Percentiles rank a stretch among this genome's conserved stretches.
These are phyloP conservation scores for Dioscorea alata DNA, from an alignment of 106 monocot genomes.

Conservation along the genomic window DNA sequence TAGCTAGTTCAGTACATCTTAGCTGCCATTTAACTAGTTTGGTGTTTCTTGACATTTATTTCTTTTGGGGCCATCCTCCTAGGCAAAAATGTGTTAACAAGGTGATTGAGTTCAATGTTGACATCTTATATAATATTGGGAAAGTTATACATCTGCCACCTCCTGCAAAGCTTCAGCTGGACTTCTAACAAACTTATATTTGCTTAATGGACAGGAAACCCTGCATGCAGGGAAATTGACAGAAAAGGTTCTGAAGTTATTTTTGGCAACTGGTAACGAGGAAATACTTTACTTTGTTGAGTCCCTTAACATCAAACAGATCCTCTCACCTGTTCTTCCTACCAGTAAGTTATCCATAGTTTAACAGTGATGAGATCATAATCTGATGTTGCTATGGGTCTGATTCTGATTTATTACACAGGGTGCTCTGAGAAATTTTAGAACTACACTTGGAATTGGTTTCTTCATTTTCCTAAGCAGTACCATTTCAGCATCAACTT, in stretches of 20 bases:
- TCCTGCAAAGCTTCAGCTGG: not conserved
- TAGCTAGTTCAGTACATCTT: not conserved
- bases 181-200: slow-evolving; percentile 4
- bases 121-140: not conserved
- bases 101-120: not conserved
- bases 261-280: slow-evolving; percentile 67
- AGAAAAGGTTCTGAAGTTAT: slow-evolving; percentile 82
- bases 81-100: too few relatives aligned
- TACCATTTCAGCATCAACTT: not conserved
- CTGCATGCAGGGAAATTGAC: slow-evolving; percentile 84
- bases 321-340: slow-evolving; percentile 64
- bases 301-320: slow-evolving; percentile 70
- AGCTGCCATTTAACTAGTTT: not conserved
- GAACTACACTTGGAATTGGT: not conserved
- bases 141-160: not conserved
- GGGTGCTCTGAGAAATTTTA: slow-evolving; percentile 88
- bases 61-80: not conserved
- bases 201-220: slow-evolving; percentile 53
- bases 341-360: slow-evolving; percentile 53
- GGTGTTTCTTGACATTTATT: not conserved
- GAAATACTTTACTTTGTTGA: slow-evolving; percentile 50
- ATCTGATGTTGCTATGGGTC: too few relatives aligned
- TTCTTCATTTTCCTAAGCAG: not conserved
- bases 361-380: not conserved
- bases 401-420: slow-evolving; percentile 13